Evolutionary conservation across 208 protist genomes (phyloP), one percentile per base, ranked within the genome.

Genomic region (Crithidia acanthocephali): DNA sequence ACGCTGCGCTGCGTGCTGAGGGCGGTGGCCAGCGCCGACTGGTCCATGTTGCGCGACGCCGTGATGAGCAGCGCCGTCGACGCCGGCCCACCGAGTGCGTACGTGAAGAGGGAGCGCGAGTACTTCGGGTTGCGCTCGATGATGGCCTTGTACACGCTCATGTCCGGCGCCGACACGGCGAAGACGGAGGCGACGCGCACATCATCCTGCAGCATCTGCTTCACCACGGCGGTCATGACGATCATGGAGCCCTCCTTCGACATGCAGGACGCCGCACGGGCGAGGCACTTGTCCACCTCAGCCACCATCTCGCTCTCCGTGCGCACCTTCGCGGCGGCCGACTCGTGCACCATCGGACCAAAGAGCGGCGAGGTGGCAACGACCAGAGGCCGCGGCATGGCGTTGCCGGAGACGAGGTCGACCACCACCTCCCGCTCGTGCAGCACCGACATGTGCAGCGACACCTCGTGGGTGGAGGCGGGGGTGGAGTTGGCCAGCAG

Each of bases 331-430:
- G 62, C 72, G 28, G 60, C 48, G 30, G 52, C 42, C 18, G 62
- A 68, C 56, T 76, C 72, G 42, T 83, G 62, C 40, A 86, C 66
- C 11, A 84, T 42, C 2, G 78, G 76, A 16, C 84, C 82, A 50
- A 81, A 83, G 13, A 92, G 47, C 28, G 87, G 84, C 47, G 87
- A 92, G 9, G 58, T 74, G 2, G 69, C 84, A n/a, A 92, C 75
- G 22, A 68, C 68, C 32, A 91, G 74, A 6, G 67, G 72, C 16
- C 37, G 48, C 23, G 23, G 50, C 20, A 28, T 35, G 22, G 65
- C 58, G 57, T 37, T 64, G 37, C 48, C 70, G 45, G 71, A 58
- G 52, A 80, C 40, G 44, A 86, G 72, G 52, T 91, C 86, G 1
- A 61, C 66, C 23, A 86, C 57, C 23, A 83, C 68, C 28, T 85